Conservation (phyloP, 192 early-diverging fungal species). For the Oehlia diaphana region DNA sequence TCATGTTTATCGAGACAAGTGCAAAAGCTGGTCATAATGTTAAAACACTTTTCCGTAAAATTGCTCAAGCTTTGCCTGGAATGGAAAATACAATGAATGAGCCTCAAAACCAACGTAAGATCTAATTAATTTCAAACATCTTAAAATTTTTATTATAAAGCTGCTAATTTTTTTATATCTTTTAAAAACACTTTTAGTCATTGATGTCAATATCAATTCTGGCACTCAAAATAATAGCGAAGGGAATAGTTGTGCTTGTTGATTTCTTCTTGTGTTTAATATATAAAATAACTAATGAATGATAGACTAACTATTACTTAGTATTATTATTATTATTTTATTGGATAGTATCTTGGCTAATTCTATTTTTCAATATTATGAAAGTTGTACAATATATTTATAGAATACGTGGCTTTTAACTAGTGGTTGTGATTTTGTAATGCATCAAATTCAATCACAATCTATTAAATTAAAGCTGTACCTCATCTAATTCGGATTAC, state of each 20-base stretch:
- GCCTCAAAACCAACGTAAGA: slow-evolving; percentile 36
- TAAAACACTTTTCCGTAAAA: slow-evolving; percentile 95
- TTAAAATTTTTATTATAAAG: neutral
- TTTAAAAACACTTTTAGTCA: slow-evolving; percentile 34
- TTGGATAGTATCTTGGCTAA: too few relatives aligned
- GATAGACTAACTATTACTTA: neutral
- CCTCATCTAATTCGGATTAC: too few relatives aligned
- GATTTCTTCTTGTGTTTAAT: slow-evolving; percentile 7
- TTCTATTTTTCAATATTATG: too few relatives aligned
- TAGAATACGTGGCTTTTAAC: too few relatives aligned
- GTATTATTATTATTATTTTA: neutral
- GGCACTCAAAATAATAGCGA: slow-evolving; percentile 43
- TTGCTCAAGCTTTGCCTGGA: slow-evolving; percentile 88
- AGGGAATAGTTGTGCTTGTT: slow-evolving; percentile 57
- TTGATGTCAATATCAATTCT: slow-evolving; percentile 56
- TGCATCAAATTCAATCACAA: too few relatives aligned
- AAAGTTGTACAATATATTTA: too few relatives aligned
- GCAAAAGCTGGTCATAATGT: slow-evolving; percentile 99
- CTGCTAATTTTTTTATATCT: neutral
- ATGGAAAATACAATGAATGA: slow-evolving; percentile 70
- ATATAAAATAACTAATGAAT: neutral
- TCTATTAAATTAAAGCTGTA: too few relatives aligned
- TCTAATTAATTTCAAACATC: neutral
- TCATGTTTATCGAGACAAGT: slow-evolving; percentile 99
- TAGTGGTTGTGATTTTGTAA: too few relatives aligned